Evolutionary conservation across 2,329 filamentous ascomycete genomes (phyloP).

Genomic region (Leptographium galeiforme): DNA sequence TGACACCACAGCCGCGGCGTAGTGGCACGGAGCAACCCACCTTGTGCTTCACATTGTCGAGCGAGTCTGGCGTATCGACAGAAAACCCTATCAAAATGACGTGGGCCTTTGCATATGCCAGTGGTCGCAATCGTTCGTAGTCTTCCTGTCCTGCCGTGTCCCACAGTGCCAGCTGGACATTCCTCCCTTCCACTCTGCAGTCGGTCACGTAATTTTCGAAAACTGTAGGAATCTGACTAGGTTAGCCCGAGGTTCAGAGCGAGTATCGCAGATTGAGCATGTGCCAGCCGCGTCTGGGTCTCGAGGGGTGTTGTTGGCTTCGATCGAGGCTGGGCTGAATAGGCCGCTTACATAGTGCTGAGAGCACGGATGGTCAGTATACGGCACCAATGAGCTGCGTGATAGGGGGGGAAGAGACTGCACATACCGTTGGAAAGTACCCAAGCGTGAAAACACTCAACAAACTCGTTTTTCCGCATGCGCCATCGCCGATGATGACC

Average conservation of each 20-base stretch:
- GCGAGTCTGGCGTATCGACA: slow-evolving; percentile 84
- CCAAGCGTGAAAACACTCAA: slow-evolving; percentile 95
- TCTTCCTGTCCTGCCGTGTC: slow-evolving; percentile 99
- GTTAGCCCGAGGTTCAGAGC: not conserved
- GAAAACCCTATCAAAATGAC: slow-evolving; percentile 95
- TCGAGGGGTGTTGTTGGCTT: not conserved
- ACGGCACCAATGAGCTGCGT: not conserved
- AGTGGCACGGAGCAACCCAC: slow-evolving; percentile 28
- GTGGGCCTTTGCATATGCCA: slow-evolving; percentile 95
- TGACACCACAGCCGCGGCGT: not conserved
- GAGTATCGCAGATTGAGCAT: not conserved
- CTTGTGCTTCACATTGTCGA: slow-evolving; percentile 98
- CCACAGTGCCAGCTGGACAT: slow-evolving; percentile 95
- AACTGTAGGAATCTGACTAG: slow-evolving; percentile 70
- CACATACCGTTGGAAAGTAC: slow-evolving; percentile 88
- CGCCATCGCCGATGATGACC: slow-evolving; percentile 93
- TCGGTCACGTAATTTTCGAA: slow-evolving; percentile 99
- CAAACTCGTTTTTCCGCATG: slow-evolving; percentile 95
- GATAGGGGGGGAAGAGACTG: not conserved
- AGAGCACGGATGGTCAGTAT: slow-evolving; percentile 1
- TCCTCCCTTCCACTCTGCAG: slow-evolving; percentile 94
- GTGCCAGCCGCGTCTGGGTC: not conserved
- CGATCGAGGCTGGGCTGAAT: not conserved
- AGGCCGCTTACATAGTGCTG: slow-evolving; percentile 45
- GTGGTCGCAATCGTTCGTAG: slow-evolving; percentile 85